Percentiles rank a stretch among this genome's conserved stretches.
These are phyloP conservation scores for Novymonas esmeraldas DNA, from an alignment of 208 protist species.

Conservation along the genomic window DNA sequence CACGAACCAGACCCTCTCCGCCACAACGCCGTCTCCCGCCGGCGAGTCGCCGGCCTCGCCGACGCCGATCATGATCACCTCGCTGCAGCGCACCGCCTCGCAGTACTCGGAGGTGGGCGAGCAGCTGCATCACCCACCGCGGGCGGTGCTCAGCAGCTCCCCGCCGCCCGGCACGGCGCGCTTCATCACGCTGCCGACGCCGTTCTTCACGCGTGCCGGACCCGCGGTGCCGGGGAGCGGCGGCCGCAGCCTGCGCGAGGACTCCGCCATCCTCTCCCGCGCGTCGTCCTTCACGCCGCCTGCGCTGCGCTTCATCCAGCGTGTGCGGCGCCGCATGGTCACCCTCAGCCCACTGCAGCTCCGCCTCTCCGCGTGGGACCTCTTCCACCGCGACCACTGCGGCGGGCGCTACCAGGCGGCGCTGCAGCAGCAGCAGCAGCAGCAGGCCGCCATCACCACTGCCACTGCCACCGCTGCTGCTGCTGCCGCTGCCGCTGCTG, in stretches of 20 bases:
- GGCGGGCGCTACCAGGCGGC: neutral
- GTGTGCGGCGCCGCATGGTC: conserved; percentile 24
- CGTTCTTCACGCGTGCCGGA: conserved; percentile 21
- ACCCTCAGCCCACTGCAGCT: conserved; percentile 9
- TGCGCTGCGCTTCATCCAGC: conserved; percentile 19
- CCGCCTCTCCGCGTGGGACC: conserved; percentile 17
- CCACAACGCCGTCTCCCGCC: neutral
- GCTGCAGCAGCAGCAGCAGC: conserved; percentile 9
- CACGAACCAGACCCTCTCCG: neutral
- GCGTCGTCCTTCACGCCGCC: conserved; percentile 25
- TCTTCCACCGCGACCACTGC: conserved; percentile 9
- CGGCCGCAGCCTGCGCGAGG: conserved; percentile 28
- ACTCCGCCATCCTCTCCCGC: conserved; percentile 25
- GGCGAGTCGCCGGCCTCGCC: conserved; percentile 4
- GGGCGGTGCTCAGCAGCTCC: conserved; percentile 12
- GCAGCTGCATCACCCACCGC: conserved; percentile 12
- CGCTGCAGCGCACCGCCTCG: conserved; percentile 20
- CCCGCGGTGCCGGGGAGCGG: neutral
- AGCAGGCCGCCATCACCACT: too few species aligned
- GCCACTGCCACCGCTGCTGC: neutral
- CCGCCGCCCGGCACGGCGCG: conserved; percentile 7
- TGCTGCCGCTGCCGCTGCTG: too few species aligned
- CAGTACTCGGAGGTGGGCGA: conserved; percentile 26
- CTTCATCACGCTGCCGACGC: conserved; percentile 27
- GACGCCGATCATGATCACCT: conserved; percentile 21